These are phyloP conservation scores for Xerocomus nothofagi DNA, from an alignment of 1,284 basidiomycete species.

Conservation along the genomic window DNA sequence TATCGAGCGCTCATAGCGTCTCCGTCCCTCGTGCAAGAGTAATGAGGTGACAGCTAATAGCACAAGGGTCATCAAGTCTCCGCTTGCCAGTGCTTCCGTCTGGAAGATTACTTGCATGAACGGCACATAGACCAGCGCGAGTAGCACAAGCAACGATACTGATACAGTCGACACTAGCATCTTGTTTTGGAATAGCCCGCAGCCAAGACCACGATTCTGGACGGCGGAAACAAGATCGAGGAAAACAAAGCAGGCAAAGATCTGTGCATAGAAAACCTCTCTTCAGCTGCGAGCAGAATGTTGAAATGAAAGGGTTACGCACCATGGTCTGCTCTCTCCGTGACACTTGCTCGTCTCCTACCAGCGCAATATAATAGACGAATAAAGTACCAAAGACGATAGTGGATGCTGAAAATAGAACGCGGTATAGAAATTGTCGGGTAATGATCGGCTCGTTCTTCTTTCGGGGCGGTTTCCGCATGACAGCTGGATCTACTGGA, in stretches of 20 bases:
- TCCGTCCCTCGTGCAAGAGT: conserved; percentile 75
- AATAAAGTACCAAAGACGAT: conserved; percentile 90
- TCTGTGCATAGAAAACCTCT: conserved; percentile 47
- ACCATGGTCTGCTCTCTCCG: conserved; percentile 94
- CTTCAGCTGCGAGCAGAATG: neutral
- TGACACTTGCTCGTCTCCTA: conserved; percentile 74
- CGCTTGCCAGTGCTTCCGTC: conserved; percentile 73
- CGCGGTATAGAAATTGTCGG: conserved; percentile 69
- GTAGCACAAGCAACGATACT: conserved; percentile 80
- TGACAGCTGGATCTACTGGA: conserved; percentile 88
- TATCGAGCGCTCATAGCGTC: conserved; percentile 70
- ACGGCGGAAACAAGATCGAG: conserved; percentile 94
- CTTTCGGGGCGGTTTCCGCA: conserved; percentile 84
- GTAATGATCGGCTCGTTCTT: conserved; percentile 91
- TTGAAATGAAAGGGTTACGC: conserved; percentile 24
- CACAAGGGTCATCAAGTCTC: conserved; percentile 75
- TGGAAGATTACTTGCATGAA: conserved; percentile 93
- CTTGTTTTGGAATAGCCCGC: conserved; percentile 75
- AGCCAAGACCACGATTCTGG: conserved; percentile 90
- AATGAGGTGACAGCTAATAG: conserved; percentile 72
- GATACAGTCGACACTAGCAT: conserved; percentile 90
- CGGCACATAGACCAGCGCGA: conserved; percentile 87
- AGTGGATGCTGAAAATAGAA: conserved; percentile 87
- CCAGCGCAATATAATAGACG: conserved; percentile 81
- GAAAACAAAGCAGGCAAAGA: conserved; percentile 96